A percentile compares a stretch with the other conserved stretches of the same genome.
Conservation (phyloP, 139 green algal genomes). For the Zygnema cylindricum region DNA sequence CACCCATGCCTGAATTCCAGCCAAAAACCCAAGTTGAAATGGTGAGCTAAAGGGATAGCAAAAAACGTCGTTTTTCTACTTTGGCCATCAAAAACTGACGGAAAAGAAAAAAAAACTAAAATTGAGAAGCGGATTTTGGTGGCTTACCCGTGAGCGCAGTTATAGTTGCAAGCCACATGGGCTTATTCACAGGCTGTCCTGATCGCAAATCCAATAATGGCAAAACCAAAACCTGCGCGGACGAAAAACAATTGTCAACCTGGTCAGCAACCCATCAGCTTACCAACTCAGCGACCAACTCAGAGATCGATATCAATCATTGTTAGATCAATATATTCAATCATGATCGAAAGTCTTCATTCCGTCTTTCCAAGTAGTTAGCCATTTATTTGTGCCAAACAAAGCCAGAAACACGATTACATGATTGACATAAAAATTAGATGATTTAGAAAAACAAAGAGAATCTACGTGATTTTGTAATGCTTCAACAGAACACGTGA, state of each 20-base stretch:
- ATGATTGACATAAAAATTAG: neutral
- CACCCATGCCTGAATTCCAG: constrained; percentile 42
- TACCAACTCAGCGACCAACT: neutral
- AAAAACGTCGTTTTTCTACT: neutral
- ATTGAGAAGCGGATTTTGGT: neutral
- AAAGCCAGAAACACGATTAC: no score
- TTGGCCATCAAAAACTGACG: neutral
- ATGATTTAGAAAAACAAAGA: neutral
- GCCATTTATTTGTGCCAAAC: no score
- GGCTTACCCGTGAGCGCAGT: neutral
- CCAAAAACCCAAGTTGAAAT: neutral
- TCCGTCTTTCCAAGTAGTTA: no score
- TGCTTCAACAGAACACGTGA: neutral
- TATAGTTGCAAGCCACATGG: constrained; percentile 14
- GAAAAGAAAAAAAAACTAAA: neutral
- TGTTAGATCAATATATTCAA: neutral
- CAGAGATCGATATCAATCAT: neutral
- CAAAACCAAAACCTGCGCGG: neutral
- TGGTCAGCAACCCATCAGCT: no score
- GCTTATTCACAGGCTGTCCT: neutral
- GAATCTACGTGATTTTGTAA: neutral
- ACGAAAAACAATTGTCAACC: neutral
- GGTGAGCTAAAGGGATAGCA: neutral
- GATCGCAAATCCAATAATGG: neutral
- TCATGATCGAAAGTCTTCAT: no score